Conservation (phyloP, 108 stramenopile species). For the Parmales sp. region DNA sequence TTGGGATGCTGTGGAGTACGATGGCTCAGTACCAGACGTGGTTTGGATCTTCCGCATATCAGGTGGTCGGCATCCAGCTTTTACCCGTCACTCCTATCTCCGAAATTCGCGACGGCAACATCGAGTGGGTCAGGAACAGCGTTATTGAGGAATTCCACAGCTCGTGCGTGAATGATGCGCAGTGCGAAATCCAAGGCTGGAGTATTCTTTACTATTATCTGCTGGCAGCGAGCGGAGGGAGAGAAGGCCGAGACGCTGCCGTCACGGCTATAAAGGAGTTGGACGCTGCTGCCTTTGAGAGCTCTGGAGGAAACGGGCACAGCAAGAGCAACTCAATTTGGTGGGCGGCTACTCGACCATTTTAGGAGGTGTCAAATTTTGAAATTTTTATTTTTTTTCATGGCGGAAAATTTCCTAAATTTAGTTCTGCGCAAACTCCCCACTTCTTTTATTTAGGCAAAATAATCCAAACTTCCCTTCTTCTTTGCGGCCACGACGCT, state of each 20-base stretch:
- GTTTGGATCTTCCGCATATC: constrained; percentile 47
- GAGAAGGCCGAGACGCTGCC: too few species aligned
- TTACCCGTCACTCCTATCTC: constrained; percentile 72
- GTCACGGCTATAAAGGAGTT: too few species aligned
- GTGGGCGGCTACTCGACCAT: constrained; percentile 32
- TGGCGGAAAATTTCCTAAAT: too few species aligned
- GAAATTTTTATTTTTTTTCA: too few species aligned
- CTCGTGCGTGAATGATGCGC: too few species aligned
- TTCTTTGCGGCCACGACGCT: constrained; percentile 96
- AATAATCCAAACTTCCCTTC: constrained; percentile 94
- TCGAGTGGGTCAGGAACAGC: constrained; percentile 12
- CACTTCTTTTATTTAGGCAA: constrained; percentile 74
- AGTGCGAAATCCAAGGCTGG: too few species aligned
- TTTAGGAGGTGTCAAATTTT: too few species aligned
- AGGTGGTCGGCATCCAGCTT: constrained; percentile 73
- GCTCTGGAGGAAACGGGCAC: constrained; percentile 36
- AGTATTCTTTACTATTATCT: too few species aligned
- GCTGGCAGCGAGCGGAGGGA: too few species aligned
- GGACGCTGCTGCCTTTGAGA: constrained; percentile 16
- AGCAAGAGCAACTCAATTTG: constrained; percentile 27
- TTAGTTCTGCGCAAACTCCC: too few species aligned
- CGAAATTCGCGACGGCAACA: constrained; percentile 59
- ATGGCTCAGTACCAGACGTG: constrained; percentile 56
- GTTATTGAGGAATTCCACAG: too few species aligned
- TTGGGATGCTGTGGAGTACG: constrained; percentile 49